Base-by-base conservation (phyloP, 805 yeast genomes). In the Sugiyamaella americana region DNA sequence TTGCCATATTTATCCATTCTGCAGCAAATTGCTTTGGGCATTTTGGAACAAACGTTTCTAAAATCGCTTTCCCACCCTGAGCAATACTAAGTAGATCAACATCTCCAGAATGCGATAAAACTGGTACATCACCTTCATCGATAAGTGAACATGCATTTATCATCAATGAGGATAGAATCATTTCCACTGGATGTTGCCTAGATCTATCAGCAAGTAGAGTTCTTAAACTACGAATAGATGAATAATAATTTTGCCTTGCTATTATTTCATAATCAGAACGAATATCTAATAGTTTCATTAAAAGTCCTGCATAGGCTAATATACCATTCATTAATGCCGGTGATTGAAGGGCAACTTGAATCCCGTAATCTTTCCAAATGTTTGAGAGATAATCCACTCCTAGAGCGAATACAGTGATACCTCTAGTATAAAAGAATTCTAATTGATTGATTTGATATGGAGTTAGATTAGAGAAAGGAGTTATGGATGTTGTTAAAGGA, bases 101-200 rank as follows among this genome's bases (percentile, higher is more conserved):
- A 16, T 38, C 36, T n/a, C 47, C 47, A 2, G 30, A 13, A 22
- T 35, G 20, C 3, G 46, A 37, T 10, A 44, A 5, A 13, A 44
- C 47, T 4, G 47, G 47, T 5, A 37, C n/a, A 4, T 8, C 18
- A 3, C 17, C 20, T 2, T 23, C 37, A 26, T 44, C 37, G 37
- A 37, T 20, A n/a, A 44, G 30, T 11, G 26, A 16, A 16, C 23
- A 23, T 18, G 24, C 47, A 24, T 20, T 39, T 5, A 44, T 18
- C 37, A 44, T 13, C 18, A 24, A 17, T 5, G 47, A 26, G 21
- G 47, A 36, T 37, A 44, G 37, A 3, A 24, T 19, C 16, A 44
- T 24, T 18, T 39, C 47, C 21, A 23, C 35, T 6, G 47, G 47
- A 10, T 18, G 8, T 2, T 20, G 36, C 19, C 8, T 18, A 11